These are phyloP conservation scores for Spizellomyces sp. DNA, from an alignment of 192 early-diverging fungal species.

Conservation along the genomic window DNA sequence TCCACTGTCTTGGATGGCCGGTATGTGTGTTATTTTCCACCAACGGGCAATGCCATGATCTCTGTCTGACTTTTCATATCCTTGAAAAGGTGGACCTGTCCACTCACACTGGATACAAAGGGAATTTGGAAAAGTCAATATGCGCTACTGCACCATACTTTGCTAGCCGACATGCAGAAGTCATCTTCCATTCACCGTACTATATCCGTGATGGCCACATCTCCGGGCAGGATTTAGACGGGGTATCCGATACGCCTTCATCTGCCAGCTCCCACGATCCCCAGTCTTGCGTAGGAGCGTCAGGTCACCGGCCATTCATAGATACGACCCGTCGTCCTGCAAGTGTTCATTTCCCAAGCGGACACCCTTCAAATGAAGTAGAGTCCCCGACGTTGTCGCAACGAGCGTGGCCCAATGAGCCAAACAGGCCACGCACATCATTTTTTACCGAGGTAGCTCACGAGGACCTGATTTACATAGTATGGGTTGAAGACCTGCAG, in stretches of 20 bases:
- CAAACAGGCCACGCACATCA: not conserved
- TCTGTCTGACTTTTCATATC: constrained; percentile 37
- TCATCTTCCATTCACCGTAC: constrained; percentile 75
- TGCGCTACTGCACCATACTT: constrained; percentile 73
- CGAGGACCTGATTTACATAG: constrained; percentile 69
- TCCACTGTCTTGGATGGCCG: constrained; percentile 73
- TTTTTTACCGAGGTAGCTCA: constrained; percentile 39
- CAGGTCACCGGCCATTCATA: not conserved
- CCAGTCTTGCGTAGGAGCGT: not conserved
- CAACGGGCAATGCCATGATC: not conserved
- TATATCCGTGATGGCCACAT: constrained; percentile 33
- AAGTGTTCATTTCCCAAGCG: not conserved
- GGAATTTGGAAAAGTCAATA: constrained; percentile 49
- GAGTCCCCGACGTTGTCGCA: not conserved
- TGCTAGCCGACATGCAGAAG: constrained; percentile 65
- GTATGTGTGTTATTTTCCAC: constrained; percentile 36
- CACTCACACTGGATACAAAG: constrained; percentile 67
- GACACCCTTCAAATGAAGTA: not conserved
- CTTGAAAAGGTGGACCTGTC: constrained; percentile 32
- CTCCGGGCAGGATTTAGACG: not conserved
- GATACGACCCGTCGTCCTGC: not conserved
- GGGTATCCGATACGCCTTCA: not conserved
- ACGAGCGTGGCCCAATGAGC: not conserved
- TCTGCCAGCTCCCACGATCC: not conserved
- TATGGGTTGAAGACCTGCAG: constrained; percentile 74